Evolutionary conservation across 2,329 filamentous ascomycete species (phyloP).

Genomic region (Calonectria naviculata): DNA sequence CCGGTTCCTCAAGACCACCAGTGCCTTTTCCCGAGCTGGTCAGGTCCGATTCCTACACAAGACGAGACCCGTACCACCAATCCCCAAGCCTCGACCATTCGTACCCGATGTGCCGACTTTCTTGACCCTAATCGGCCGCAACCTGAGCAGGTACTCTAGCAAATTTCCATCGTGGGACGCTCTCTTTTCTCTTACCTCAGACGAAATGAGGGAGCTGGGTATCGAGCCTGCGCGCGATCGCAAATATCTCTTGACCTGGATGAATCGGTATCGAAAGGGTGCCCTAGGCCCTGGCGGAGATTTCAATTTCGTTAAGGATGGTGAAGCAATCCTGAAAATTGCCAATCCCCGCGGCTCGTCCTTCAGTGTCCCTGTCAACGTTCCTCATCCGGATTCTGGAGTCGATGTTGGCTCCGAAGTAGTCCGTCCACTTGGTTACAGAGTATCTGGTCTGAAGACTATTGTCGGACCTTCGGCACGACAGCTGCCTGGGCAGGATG

Average conservation of each 20-base stretch:
- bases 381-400: slow-evolving; percentile 58
- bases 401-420: slow-evolving; percentile 31
- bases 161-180: slow-evolving; percentile 94
- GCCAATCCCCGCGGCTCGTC: slow-evolving; percentile 51
- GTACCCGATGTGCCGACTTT: slow-evolving; percentile 89
- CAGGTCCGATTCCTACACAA: slow-evolving; percentile 59
- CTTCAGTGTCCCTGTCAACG: slow-evolving; percentile 63
- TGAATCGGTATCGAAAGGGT: slow-evolving; percentile 84
- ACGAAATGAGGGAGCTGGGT: slow-evolving; percentile 84
- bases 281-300: slow-evolving; percentile 86
- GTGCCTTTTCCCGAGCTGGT: slow-evolving; percentile 43
- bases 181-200: slow-evolving; percentile 83
- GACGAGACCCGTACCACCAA: slow-evolving; percentile 49
- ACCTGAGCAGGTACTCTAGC: slow-evolving; percentile 81
- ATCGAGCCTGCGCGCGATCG: slow-evolving; percentile 87
- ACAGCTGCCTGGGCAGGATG: slow-evolving; percentile 72
- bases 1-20: slow-evolving; percentile 45
- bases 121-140: slow-evolving; percentile 90
- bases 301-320: slow-evolving; percentile 74
- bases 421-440: slow-evolving; percentile 60
- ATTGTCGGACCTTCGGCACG: slow-evolving; percentile 82
- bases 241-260: slow-evolving; percentile 88
- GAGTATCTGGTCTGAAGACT: slow-evolving; percentile 73
- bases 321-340: slow-evolving; percentile 63
- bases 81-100: slow-evolving; percentile 83